phyloP scores from a whole-genome alignment of 2,329 filamentous ascomycete genomes.

The Rasamsonia emersonii region DNA sequence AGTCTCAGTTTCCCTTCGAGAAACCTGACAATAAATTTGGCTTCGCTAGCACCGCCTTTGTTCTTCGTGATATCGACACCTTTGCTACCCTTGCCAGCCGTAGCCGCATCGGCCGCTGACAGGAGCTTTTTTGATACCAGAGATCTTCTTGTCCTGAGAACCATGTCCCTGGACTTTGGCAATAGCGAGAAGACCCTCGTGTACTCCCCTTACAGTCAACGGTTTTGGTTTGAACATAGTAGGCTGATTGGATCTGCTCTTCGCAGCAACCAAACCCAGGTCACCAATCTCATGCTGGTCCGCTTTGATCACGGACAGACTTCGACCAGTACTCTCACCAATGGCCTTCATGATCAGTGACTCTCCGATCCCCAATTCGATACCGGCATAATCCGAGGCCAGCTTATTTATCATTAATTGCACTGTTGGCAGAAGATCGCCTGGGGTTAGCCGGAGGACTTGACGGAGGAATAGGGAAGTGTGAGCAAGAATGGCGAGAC shows the following conservation, averaged over 20 bases:
- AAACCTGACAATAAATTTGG: constrained; percentile 88
- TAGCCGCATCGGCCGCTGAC: constrained; percentile 74
- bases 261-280: constrained; percentile 85
- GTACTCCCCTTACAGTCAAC: constrained; percentile 76
- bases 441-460: constrained; percentile 82
- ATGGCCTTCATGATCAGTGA: constrained; percentile 99
- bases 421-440: constrained; percentile 79
- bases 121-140: constrained; percentile 92
- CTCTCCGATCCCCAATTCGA: constrained; percentile 96
- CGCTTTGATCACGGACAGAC: constrained; percentile 78
- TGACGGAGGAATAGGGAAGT: constrained; percentile 87
- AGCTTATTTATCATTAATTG: constrained; percentile 97
- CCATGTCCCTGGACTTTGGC: constrained; percentile 81
- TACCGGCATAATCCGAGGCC: constrained; percentile 89
- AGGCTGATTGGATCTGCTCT: constrained; percentile 87
- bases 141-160: constrained; percentile 82
- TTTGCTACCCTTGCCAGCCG: constrained; percentile 56
- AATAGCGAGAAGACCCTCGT: constrained; percentile 78
- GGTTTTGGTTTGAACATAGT: constrained; percentile 98
- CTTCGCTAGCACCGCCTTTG: constrained; percentile 88
- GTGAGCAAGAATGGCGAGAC: constrained; percentile 77
- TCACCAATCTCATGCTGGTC: constrained; percentile 97
- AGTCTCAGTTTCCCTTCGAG: constrained; percentile 89
- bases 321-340: constrained; percentile 85
- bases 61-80: constrained; percentile 76